These are phyloP conservation scores for Allantophomopsis cytisporea DNA, from an alignment of 2,329 filamentous ascomycete species.

Conservation along the genomic window DNA sequence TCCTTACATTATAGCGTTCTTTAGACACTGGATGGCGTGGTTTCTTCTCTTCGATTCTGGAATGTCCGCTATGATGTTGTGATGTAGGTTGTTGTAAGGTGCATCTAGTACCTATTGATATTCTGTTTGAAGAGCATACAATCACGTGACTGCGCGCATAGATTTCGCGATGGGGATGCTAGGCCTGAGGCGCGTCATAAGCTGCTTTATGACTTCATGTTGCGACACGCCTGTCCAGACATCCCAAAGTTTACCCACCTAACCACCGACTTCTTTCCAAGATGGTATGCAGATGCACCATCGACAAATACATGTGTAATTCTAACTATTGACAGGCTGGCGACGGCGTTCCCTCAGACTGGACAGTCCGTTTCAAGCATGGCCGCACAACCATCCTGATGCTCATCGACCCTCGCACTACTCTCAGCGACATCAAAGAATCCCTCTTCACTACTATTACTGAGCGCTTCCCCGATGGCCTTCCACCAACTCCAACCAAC, in stretches of 20 bases:
- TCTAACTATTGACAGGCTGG: too few species aligned
- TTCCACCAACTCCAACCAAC: conserved; percentile 24
- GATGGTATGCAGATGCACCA: too few species aligned
- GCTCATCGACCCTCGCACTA: conserved; percentile 42
- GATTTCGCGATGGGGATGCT: too few species aligned
- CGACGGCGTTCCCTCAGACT: conserved; percentile 30
- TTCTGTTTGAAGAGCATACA: too few species aligned
- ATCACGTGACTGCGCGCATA: too few species aligned
- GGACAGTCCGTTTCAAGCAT: conserved; percentile 61
- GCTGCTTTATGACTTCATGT: too few species aligned
- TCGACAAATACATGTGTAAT: too few species aligned
- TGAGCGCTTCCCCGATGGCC: conserved; percentile 40
- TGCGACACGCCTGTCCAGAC: too few species aligned
- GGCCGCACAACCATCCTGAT: conserved; percentile 59
- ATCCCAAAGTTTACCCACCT: too few species aligned
- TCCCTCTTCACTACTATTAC: conserved; percentile 43
- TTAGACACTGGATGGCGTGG: conserved; percentile 1
- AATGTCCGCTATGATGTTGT: background rate
- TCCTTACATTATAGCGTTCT: conserved; percentile 4
- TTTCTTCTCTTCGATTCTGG: background rate
- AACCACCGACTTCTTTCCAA: too few species aligned
- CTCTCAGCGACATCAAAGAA: conserved; percentile 41
- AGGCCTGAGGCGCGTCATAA: too few species aligned
- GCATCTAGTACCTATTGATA: background rate
- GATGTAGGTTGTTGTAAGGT: background rate